These are phyloP conservation scores for Coniochaeta ligniaria DNA, from an alignment of 2,329 filamentous ascomycete genomes.

Conservation along the genomic window DNA sequence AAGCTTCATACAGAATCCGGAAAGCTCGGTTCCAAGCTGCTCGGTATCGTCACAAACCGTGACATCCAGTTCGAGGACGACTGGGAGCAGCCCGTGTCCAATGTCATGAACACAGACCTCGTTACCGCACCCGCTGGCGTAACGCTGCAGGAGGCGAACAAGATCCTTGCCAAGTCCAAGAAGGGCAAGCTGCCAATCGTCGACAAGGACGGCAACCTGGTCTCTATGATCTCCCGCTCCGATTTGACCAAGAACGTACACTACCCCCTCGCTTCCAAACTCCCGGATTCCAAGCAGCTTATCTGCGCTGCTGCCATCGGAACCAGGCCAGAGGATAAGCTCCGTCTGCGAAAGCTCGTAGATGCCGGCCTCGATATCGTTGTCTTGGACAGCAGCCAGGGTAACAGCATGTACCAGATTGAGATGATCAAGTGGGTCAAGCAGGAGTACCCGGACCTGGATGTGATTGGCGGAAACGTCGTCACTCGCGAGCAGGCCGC, in stretches of 20 bases:
- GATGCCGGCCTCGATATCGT: constrained; percentile 95
- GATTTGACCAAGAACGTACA: constrained; percentile 98
- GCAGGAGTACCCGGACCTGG: constrained; percentile 72
- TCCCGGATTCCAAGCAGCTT: constrained; percentile 94
- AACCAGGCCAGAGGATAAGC: constrained; percentile 88
- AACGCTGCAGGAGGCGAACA: constrained; percentile 81
- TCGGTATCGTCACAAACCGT: constrained; percentile 96
- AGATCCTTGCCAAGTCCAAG: constrained; percentile 88
- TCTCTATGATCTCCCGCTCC: constrained; percentile 88
- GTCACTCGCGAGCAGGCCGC: constrained; percentile 97
- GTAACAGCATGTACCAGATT: constrained; percentile 97
- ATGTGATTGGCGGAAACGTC: constrained; percentile 97
- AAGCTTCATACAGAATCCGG: constrained; percentile 62
- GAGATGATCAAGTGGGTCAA: constrained; percentile 98
- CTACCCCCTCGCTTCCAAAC: constrained; percentile 93
- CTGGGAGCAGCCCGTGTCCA: constrained; percentile 62
- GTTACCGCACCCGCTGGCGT: constrained; percentile 81
- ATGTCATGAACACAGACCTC: constrained; percentile 93
- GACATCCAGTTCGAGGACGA: constrained; percentile 95
- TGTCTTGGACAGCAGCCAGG: constrained; percentile 91
- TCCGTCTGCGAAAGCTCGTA: constrained; percentile 76
- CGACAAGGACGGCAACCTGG: constrained; percentile 73
- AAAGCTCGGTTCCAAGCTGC: constrained; percentile 86
- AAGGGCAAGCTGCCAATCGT: constrained; percentile 97
- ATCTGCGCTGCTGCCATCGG: constrained; percentile 94